Percentiles rank a stretch among this genome's conserved stretches.
Evolutionary conservation across 805 yeast genomes (phyloP).

Genomic region (Metschnikowia picachoensis): DNA sequence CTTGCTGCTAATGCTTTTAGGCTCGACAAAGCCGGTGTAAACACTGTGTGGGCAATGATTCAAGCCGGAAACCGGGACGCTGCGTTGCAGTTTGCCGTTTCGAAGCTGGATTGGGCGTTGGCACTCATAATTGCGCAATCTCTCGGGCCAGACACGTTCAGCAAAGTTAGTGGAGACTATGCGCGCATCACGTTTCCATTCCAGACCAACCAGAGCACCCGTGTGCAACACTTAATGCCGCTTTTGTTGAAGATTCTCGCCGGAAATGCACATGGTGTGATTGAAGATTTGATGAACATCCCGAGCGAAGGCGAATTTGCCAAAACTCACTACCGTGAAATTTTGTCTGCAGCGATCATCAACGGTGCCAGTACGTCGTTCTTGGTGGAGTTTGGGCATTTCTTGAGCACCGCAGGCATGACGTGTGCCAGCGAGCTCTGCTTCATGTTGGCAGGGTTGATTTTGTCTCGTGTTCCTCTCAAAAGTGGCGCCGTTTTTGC

Average conservation of each 20-base stretch:
- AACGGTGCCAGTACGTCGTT: constrained; percentile 38
- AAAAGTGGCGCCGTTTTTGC: constrained; percentile 34
- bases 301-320: constrained; percentile 48
- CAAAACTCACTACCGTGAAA: constrained; percentile 46
- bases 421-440: constrained; percentile 42
- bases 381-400: constrained; percentile 48
- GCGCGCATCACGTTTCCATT: constrained; percentile 44
- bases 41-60: constrained; percentile 34
- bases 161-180: constrained; percentile 55
- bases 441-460: constrained; percentile 45
- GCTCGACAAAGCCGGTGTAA: constrained; percentile 36
- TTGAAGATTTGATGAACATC: constrained; percentile 45
- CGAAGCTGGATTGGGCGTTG: constrained; percentile 69
- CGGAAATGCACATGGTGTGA: constrained; percentile 54
- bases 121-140: constrained; percentile 69
- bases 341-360: constrained; percentile 37
- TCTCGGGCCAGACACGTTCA: constrained; percentile 58
- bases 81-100: constrained; percentile 62
- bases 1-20: constrained; percentile 38
- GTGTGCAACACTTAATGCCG: constrained; percentile 46
- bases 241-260: constrained; percentile 58
- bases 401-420: constrained; percentile 32
- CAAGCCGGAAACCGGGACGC: constrained; percentile 62
- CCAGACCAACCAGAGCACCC: constrained; percentile 34
- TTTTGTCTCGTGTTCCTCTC: constrained; percentile 29